These are phyloP conservation scores for Aspergillus funiculosus DNA, from an alignment of 495 filamentous ascomycete species.

Conservation along the genomic window DNA sequence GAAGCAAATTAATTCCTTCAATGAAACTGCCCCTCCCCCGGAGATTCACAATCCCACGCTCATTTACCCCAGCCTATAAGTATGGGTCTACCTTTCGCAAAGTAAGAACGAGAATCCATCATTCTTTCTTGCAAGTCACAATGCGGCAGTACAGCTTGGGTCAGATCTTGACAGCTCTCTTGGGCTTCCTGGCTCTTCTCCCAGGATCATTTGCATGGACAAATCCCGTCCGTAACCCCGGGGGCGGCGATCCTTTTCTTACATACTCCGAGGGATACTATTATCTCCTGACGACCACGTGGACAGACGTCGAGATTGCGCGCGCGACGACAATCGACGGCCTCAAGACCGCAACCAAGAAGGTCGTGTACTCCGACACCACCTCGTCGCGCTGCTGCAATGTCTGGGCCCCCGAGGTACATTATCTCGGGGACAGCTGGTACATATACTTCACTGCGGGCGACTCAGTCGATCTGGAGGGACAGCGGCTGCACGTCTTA, in stretches of 20 bases:
- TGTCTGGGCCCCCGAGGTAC: slow-evolving; percentile 53
- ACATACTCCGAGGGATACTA: slow-evolving; percentile 47
- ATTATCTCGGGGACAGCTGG: slow-evolving; percentile 44
- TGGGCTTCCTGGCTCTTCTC: neutral
- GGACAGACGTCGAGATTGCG: slow-evolving; percentile 46
- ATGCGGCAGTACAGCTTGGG: too few relatives aligned
- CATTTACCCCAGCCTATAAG: too few relatives aligned
- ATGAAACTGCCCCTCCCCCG: too few relatives aligned
- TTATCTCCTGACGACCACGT: slow-evolving; percentile 46
- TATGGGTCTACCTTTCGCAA: too few relatives aligned
- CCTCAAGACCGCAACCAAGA: slow-evolving; percentile 42
- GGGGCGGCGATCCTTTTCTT: slow-evolving; percentile 40
- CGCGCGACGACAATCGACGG: slow-evolving; percentile 45
- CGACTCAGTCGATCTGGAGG: slow-evolving; percentile 8
- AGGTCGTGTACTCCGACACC: slow-evolving; percentile 39
- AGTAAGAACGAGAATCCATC: too few relatives aligned
- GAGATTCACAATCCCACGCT: too few relatives aligned
- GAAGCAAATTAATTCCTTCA: too few relatives aligned
- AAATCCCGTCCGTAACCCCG: slow-evolving; percentile 29
- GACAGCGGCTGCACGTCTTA: slow-evolving; percentile 15
- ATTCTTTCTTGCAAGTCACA: too few relatives aligned
- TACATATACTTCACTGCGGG: slow-evolving; percentile 41
- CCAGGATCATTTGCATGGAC: slow-evolving; percentile 16
- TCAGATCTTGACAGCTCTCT: neutral
- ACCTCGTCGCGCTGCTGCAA: slow-evolving; percentile 40